phyloP scores from a whole-genome alignment of 139 green algal species.

The Chlorella sorokiniana region DNA sequence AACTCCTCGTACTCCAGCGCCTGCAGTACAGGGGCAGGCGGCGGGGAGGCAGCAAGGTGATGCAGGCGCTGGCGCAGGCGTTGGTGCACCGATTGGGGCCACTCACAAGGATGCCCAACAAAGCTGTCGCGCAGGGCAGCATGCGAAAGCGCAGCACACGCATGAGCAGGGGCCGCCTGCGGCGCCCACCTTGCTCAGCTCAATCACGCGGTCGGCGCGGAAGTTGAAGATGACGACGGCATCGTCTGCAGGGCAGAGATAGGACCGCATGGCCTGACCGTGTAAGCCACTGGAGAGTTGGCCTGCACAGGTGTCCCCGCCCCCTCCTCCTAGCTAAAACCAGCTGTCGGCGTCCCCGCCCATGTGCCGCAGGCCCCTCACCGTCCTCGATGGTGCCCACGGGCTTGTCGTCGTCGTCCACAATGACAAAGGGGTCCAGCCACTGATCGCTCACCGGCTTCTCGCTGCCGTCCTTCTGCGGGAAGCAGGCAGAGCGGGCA shows the following conservation, averaged over 20 bases:
- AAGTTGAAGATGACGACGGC: constrained; percentile 91
- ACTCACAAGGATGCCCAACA: neutral
- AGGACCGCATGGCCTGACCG: no score
- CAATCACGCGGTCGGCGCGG: constrained; percentile 92
- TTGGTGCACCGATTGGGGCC: neutral
- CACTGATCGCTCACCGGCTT: constrained; percentile 82
- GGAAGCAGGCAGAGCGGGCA: neutral
- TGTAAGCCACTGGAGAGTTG: no score
- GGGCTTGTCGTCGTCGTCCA: constrained; percentile 76
- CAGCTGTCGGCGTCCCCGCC: neutral
- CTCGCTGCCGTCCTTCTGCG: constrained; percentile 60
- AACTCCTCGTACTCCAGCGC: constrained; percentile 89
- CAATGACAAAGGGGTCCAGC: constrained; percentile 86
- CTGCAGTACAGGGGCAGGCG: neutral
- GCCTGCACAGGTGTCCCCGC: no score
- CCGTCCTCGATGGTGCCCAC: constrained; percentile 84
- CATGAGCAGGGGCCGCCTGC: no score
- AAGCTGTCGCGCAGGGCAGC: neutral
- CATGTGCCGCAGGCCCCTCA: neutral
- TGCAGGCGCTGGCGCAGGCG: neutral
- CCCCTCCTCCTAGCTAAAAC: no score
- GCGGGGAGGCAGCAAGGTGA: neutral
- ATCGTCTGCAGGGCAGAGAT: constrained; percentile 41
- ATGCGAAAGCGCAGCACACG: constrained; percentile 41
- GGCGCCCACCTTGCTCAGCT: constrained; percentile 90